Evolutionary conservation across 2,329 filamentous ascomycete genomes (phyloP).

Genomic region (Endoconidiophora laricicola): DNA sequence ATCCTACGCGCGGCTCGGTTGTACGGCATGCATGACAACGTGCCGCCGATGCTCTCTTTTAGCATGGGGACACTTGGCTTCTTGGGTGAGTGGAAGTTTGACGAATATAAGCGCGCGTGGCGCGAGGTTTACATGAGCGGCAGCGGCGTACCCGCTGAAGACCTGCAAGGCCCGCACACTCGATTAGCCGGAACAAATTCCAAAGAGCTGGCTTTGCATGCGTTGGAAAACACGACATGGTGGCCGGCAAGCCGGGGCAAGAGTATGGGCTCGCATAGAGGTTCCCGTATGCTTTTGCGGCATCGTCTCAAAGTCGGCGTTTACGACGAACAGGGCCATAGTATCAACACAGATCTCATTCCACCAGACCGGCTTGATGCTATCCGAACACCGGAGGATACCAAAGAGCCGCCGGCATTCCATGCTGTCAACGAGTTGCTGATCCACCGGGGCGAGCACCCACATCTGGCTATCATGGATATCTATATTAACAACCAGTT

Average conservation of each 20-base stretch:
- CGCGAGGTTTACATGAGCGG: conserved; percentile 78
- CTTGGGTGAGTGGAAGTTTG: conserved; percentile 90
- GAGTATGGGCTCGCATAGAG: conserved; percentile 57
- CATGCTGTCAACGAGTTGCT: conserved; percentile 90
- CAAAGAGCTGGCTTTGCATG: conserved; percentile 4
- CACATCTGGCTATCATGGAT: conserved; percentile 81
- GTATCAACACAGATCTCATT: conserved; percentile 36
- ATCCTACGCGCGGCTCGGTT: conserved; percentile 67
- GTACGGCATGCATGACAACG: conserved; percentile 57
- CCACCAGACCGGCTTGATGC: conserved; percentile 22
- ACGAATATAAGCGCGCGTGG: conserved; percentile 82
- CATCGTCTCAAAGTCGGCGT: conserved; percentile 77
- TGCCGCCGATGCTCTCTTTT: conserved; percentile 85
- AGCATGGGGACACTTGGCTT: conserved; percentile 96
- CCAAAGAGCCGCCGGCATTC: conserved; percentile 19
- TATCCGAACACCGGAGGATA: neutral
- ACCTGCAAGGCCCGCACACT: conserved; percentile 25
- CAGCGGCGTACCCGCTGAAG: conserved; percentile 33
- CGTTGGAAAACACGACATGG: neutral
- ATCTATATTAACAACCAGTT: conserved; percentile 80
- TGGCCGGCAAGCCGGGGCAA: conserved; percentile 69
- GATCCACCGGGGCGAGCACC: conserved; percentile 76
- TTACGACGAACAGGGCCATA: conserved; percentile 50
- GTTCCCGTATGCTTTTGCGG: conserved; percentile 68
- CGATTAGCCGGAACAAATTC: conserved; percentile 19